Base-by-base conservation (phyloP, 2,329 filamentous ascomycete genomes). In the Cordyceps pruinosa region DNA sequence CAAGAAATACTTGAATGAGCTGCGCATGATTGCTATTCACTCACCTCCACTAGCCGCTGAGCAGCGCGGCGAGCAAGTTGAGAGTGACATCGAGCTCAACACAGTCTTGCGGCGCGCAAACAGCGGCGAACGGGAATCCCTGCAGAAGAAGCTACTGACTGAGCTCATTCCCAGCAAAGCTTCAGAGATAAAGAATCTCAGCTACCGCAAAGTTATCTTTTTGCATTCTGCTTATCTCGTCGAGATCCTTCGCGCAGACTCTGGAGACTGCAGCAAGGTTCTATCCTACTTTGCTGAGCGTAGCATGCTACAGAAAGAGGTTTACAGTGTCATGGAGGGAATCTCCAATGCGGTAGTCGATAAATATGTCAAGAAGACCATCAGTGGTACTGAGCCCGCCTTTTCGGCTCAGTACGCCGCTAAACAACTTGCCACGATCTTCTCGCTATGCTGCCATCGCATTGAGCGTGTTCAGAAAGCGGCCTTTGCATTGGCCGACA, bases 81-180 rank as follows among this genome's bases (percentile, higher is more conserved):
- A 99, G 71, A 97, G 92, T 69, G 94, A 97, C 63, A 93, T 99
- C 56, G 94, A 99, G 67, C 81, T 99, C 41, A 97, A 99, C 67
- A 96, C 91, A 1, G 88, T 97, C 19, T 78, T 99, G 51, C 86
- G 93, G 59, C 84, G 94, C 60, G 93, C 92, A 19, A 89, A 90
- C 77, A 90, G 85, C 61, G 83, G 86, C 6, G 88, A 93, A 30
- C 85, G 92, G 60, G 86, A 90, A 56, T 73, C 84, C 2, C 82
- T 88, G 61, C 91, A 96, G 68, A 97, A 95, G 75, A 89, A 86
- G 66, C 81, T 85, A 8, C 79, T 99, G 23, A 78, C 80, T 4
- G 81, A 84, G 60, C 80, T 94, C 46, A 77, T 99, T 28, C 90
- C 93, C 1, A 79, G 82, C 6, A 89, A 87, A 65, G 85, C 91